Base-by-base conservation (phyloP, 2,329 filamentous ascomycete species). In the Penicillium verrucosum region DNA sequence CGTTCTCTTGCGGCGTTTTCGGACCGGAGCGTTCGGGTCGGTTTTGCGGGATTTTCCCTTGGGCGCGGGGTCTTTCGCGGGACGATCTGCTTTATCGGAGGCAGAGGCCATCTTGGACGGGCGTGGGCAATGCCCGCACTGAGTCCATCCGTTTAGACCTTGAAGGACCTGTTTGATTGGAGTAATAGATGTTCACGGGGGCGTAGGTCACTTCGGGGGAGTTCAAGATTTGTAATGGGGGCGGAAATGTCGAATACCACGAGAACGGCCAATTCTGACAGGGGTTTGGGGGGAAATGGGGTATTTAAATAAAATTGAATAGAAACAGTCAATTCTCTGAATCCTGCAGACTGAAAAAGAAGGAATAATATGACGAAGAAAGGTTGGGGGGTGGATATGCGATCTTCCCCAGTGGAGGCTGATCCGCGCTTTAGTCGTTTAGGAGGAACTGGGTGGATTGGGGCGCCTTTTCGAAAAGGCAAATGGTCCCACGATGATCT, bases 1-100 rank as follows among this genome's bases (percentile, higher is more conserved):
- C 21, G 92, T 90, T 78, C 92, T 86, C 82, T 92, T 89, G 79
- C 92, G 88, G 71, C 92, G 86, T 81, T 96, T 80, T 38, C 77
- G 74, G n/a, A 76, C 71, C 27, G 68, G 64, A n/a, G 68, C 57
- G 25, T 68, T 60, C 40, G 68, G 56, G 40, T 62, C 57, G 49
- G 67, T 59, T 48, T 70, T 68, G 60, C 65, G 64, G 53, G 59
- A 54, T 65, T 68, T 65, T n/a, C 57, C 56, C 52, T 65, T 64
- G 32, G 65, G 53, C 45, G 61, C 40, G 21, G 67, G 59, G 30
- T 68, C 65, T 57, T 62, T 68, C 25, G 56, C 51, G 37, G 45
- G 49, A 43, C 40, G 45, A 44, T 50, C 56, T 46, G 60, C 38
- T 43, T 47, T 58, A 56, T 61, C 59, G 54, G 51, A 46, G 55